Evolutionary conservation across 768 basidiomycete genomes (phyloP).

Genomic region (Boletus edulis): DNA sequence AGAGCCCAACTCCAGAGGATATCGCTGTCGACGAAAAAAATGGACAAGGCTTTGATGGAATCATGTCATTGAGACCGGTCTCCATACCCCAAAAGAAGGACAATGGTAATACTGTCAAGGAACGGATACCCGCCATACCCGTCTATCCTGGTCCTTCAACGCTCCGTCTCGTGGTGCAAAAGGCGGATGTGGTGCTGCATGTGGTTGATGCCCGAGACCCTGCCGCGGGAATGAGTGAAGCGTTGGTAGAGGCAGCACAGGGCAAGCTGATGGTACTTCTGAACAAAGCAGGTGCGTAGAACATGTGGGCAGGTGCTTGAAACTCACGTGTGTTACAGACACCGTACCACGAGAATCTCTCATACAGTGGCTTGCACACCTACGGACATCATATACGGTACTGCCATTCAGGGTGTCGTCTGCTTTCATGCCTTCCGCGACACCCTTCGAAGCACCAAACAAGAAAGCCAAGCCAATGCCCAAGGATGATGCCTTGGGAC

Average conservation of each 20-base stretch:
- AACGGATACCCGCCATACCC: constrained; percentile 17
- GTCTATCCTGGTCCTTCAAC: constrained; percentile 27
- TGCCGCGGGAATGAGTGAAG: constrained; percentile 68
- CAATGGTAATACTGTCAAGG: not conserved
- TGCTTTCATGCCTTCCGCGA: constrained; percentile 52
- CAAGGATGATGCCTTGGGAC: constrained; percentile 60
- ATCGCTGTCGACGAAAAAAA: constrained; percentile 30
- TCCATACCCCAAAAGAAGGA: constrained; percentile 1
- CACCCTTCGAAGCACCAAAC: constrained; percentile 29
- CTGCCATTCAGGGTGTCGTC: constrained; percentile 73
- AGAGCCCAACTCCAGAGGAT: constrained; percentile 27
- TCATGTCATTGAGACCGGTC: constrained; percentile 21
- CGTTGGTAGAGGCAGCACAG: constrained; percentile 39
- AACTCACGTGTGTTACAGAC: constrained; percentile 44
- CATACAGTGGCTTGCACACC: constrained; percentile 59
- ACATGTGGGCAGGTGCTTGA: not conserved
- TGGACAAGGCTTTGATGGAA: constrained; percentile 39
- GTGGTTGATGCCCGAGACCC: constrained; percentile 88
- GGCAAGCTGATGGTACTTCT: constrained; percentile 64
- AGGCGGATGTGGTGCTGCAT: constrained; percentile 75
- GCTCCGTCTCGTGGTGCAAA: constrained; percentile 53
- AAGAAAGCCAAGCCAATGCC: constrained; percentile 45
- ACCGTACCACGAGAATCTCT: constrained; percentile 76
- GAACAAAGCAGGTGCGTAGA: constrained; percentile 79
- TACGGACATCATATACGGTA: constrained; percentile 61